phyloP scores from a whole-genome alignment of 2,329 filamentous ascomycete genomes.

The Didymella exigua region DNA sequence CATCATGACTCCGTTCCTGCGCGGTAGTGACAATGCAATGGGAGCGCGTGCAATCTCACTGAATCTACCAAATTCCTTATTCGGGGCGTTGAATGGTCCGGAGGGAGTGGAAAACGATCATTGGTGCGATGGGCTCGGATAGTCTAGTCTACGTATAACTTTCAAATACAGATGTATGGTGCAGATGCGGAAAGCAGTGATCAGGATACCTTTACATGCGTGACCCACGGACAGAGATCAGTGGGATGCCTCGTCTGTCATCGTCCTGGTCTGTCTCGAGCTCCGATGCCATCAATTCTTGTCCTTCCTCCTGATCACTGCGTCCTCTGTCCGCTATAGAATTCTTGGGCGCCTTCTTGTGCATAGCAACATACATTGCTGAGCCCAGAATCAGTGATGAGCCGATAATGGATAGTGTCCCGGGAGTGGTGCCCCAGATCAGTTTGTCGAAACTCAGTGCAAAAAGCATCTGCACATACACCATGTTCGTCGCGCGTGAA shows the following conservation, averaged over 20 bases:
- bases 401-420: conserved; percentile 63
- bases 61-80: too few relatives aligned
- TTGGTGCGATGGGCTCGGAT: too few relatives aligned
- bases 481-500: conserved; percentile 67
- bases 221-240: conserved; percentile 2
- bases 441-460: conserved; percentile 68
- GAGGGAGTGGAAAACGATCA: too few relatives aligned
- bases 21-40: too few relatives aligned
- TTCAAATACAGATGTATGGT: too few relatives aligned
- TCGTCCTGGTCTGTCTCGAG: conserved; percentile 21
- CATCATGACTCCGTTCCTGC: too few relatives aligned
- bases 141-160: too few relatives aligned
- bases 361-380: conserved; percentile 68
- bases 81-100: too few relatives aligned
- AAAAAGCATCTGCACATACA: conserved; percentile 74
- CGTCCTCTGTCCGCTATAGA: conserved; percentile 17
- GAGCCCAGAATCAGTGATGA: conserved; percentile 68
- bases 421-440: conserved; percentile 66
- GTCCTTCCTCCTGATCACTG: conserved; percentile 41
- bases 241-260: conserved; percentile 4
- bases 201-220: not conserved
- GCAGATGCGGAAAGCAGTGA: too few relatives aligned
- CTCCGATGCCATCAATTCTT: conserved; percentile 36
- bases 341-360: conserved; percentile 50
- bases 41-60: too few relatives aligned